Conservation (phyloP, 2,329 filamentous ascomycete species). For the Pleomassaria siparia region DNA sequence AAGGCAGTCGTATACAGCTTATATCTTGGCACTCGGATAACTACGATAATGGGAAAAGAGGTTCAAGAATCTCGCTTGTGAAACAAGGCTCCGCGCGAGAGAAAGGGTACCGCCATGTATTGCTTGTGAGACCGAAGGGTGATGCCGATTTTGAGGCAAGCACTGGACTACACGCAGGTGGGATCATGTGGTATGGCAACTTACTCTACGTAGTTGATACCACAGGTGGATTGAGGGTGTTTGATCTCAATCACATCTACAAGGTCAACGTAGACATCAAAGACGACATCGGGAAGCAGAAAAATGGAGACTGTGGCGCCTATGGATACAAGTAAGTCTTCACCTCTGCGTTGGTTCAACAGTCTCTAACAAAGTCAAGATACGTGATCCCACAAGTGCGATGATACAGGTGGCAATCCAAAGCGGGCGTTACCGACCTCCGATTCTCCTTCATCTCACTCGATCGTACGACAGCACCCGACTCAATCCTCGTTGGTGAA, state of each 20-base stretch:
- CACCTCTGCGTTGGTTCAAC: not conserved
- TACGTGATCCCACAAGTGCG: constrained; percentile 15
- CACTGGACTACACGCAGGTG: constrained; percentile 13
- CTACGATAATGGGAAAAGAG: constrained; percentile 14
- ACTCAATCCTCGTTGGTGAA: constrained; percentile 13
- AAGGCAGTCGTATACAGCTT: constrained; percentile 12
- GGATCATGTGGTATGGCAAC: constrained; percentile 15
- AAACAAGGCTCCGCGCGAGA: constrained; percentile 5
- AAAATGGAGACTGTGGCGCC: constrained; percentile 9
- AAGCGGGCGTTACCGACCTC: constrained; percentile 10
- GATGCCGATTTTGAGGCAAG: constrained; percentile 13
- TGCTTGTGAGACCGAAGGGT: constrained; percentile 13
- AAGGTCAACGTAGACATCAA: constrained; percentile 10
- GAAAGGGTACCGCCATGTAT: constrained; percentile 16
- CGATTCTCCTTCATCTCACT: constrained; percentile 14
- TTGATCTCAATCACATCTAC: constrained; percentile 13
- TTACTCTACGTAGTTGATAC: constrained; percentile 17
- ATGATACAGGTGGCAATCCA: constrained; percentile 12
- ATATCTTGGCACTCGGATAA: constrained; percentile 17
- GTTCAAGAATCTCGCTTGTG: constrained; percentile 15
- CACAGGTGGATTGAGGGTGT: constrained; percentile 10
- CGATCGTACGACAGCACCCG: constrained; percentile 15
- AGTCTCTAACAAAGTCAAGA: not conserved
- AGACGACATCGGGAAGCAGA: constrained; percentile 7
- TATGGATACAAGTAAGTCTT: constrained; percentile 14